Percentiles rank a stretch among this genome's conserved stretches.
Evolutionary conservation across 148 eudicot genomes (phyloP).

Genomic region (Rheum nobile): DNA sequence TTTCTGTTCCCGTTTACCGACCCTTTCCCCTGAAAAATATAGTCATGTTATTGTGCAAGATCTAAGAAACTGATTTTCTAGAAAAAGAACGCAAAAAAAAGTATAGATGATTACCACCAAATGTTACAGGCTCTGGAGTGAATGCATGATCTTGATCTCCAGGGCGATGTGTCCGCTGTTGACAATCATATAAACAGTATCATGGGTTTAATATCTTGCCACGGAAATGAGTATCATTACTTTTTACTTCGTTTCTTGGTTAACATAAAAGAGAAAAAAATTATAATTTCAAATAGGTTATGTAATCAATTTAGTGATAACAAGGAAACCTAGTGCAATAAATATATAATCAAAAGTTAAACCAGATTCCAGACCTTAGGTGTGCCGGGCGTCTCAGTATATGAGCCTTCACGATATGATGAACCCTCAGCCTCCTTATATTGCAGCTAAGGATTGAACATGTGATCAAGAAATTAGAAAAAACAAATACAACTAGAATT

Average conservation of each 20-base stretch:
- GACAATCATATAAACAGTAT: not conserved
- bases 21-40: constrained; percentile 52
- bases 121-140: constrained; percentile 51
- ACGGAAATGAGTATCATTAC: not conserved
- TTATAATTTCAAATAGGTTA: not conserved
- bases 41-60: not conserved
- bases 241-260: not conserved
- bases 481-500: not conserved
- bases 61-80: not conserved
- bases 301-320: not conserved
- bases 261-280: not conserved
- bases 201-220: not conserved
- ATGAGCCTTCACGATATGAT: constrained; percentile 77
- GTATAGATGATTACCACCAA: constrained; percentile 51
- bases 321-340: not conserved
- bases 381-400: constrained; percentile 59
- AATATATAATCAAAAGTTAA: not conserved
- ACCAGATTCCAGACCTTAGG: constrained; percentile 38
- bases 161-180: constrained; percentile 50
- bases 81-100: not conserved
- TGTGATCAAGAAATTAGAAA: constrained; percentile 8
- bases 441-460: constrained; percentile 47
- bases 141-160: constrained; percentile 76
- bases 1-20: constrained; percentile 83
- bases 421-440: constrained; percentile 86